Base-by-base conservation (phyloP, 2,329 filamentous ascomycete species). In the Myriosclerotinia scirpicola region DNA sequence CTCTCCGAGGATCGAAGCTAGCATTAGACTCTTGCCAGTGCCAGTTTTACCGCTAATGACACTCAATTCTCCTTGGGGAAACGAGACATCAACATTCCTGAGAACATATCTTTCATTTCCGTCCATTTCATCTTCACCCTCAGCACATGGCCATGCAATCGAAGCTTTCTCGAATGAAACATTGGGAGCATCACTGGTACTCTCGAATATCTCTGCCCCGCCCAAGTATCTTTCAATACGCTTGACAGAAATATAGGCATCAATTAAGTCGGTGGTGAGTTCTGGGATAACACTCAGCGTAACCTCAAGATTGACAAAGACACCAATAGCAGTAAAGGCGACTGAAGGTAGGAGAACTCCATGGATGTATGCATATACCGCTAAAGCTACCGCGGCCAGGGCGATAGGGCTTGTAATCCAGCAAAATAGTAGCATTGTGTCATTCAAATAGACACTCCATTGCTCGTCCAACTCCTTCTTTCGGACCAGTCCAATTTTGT, bases 41-140 rank as follows among this genome's bases (percentile, higher is more conserved):
- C 91, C 91, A 0, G 91, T 94, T 74, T 89, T 89, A 0, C 91
- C 91, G 4, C 89, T 90, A 44, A 94, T 86, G 17, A 93, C 84
- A 26, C 87, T 92, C 11, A 95, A 79, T 71, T 91, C 87, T 22
- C 86, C 85, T 20, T 81, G 77, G 0, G 90, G 91, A 71, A 94
- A 92, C 0, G 82, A 82, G 14, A 92, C 74, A 69, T 85, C 86
- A 58, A 93, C 72, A 71, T 90, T 81, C 63, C 84, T 83, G 26
- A 93, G 79, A 17, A 87, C 81, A 71, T 92, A 93, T 44, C 85
- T 80, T 63, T 86, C 83, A 52, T 84, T 81, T 22, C 84, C 82
- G 1, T 84, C 79, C 34, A 84, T 79, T 22, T 84, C 81, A 34
- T 84, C 79, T 26, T 85, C 81, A 1, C 83, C 82, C 65, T 92